Base-by-base conservation (phyloP, 208 protist species). In the Jaenimonas drosophilae region DNA sequence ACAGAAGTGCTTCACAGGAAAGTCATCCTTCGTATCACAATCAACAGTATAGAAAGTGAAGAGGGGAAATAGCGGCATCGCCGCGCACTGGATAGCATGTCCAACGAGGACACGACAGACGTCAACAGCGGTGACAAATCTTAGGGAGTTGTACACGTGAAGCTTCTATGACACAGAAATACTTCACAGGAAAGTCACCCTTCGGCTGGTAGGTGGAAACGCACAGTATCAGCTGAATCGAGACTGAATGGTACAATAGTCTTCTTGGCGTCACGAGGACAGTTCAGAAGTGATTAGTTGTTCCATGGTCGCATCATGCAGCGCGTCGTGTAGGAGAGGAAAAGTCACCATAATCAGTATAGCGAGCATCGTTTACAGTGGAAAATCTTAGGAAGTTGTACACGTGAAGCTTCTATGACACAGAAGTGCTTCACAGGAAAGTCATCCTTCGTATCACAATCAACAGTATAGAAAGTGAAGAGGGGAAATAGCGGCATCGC, bases 141-240 rank as follows among this genome's bases (percentile, higher is more conserved):
- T n/a, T n/a, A n/a, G n/a, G n/a, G n/a, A n/a, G n/a, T n/a, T n/a
- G n/a, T n/a, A n/a, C n/a, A n/a, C n/a, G n/a, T n/a, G n/a, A n/a
- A n/a, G n/a, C n/a, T n/a, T n/a, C n/a, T n/a, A n/a, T n/a, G n/a
- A 34, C 31, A 34, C 31, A 34, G 31, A 34, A 34, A 34, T 34
- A 34, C 31, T 16, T 34, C 9, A 14, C 31, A 34, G 14, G 11
- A 34, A 34, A 34, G 14, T 34, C 31, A 34, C 31, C 11, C 31
- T 16, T 34, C 14, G 31, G n/a, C n/a, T n/a, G n/a, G n/a, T n/a
- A n/a, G n/a, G n/a, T n/a, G n/a, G n/a, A n/a, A n/a, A n/a, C 31
- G 14, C 31, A 16, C 31, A 9, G 31, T 16, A 34, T 34, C 31
- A 34, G 31, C 31, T 34, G 31, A 34, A 34, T 34, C 31, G 31